These are phyloP conservation scores for Tephrocybe sp. DNA, from an alignment of 768 basidiomycete genomes.

Conservation along the genomic window DNA sequence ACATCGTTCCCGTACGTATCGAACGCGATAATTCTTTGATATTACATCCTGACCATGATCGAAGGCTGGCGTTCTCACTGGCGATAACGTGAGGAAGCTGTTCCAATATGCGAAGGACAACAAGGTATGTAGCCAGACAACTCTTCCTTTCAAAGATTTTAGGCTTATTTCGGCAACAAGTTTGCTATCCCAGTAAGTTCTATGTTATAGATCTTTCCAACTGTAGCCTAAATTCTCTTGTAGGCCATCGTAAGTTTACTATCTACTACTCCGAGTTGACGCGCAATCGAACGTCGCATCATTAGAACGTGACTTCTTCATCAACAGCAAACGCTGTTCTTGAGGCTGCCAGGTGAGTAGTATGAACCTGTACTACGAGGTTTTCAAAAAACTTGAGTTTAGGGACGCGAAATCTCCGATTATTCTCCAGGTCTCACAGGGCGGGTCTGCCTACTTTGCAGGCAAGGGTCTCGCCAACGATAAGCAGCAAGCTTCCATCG, in stretches of 20 bases:
- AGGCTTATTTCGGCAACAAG: conserved; percentile 29
- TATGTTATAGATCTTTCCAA: background rate
- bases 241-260: conserved; percentile 75
- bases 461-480: conserved; percentile 96
- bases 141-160: background rate
- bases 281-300: conserved; percentile 8
- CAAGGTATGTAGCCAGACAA: conserved; percentile 56
- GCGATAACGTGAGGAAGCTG: conserved; percentile 91
- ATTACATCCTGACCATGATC: conserved; percentile 5
- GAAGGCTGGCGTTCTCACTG: conserved; percentile 92
- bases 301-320: conserved; percentile 95
- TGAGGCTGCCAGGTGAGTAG: conserved; percentile 82
- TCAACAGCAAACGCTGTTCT: conserved; percentile 93
- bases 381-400: conserved; percentile 6
- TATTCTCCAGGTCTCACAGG: conserved; percentile 97
- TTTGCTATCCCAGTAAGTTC: conserved; percentile 82
- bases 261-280: conserved; percentile 6
- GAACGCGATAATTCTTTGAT: background rate
- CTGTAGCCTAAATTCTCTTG: conserved; percentile 8
- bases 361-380: background rate
- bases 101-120: conserved; percentile 92
- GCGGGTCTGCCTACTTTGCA: conserved; percentile 93
- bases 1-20: conserved; percentile 74
- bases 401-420: conserved; percentile 97
- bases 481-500: conserved; percentile 91